phyloP scores from a whole-genome alignment of 805 yeast genomes.

The Candida insectorum region DNA sequence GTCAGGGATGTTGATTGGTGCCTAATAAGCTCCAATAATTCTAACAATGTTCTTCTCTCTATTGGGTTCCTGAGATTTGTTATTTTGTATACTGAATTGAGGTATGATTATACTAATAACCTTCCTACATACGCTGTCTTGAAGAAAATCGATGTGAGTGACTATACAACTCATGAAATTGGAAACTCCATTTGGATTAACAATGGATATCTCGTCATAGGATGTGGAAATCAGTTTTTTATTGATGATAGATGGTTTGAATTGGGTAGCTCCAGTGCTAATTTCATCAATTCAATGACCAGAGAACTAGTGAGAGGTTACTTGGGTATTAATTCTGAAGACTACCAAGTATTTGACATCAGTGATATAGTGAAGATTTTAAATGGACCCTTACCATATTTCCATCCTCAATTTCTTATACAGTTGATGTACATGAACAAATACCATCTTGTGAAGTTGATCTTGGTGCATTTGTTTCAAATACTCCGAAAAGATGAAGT shows the following conservation, averaged over 20 bases:
- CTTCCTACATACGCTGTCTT: conserved; percentile 76
- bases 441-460: conserved; percentile 48
- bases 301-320: conserved; percentile 35
- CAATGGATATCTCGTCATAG: conserved; percentile 76
- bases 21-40: conserved; percentile 34
- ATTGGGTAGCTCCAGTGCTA: conserved; percentile 22
- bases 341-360: conserved; percentile 35
- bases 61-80: conserved; percentile 71
- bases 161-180: conserved; percentile 72
- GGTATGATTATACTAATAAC: conserved; percentile 84
- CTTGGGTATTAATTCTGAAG: conserved; percentile 3
- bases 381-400: conserved; percentile 86
- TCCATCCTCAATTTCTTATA: conserved; percentile 85
- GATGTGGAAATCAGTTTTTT: conserved; percentile 86
- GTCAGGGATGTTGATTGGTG: conserved; percentile 89
- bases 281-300: conserved; percentile 52
- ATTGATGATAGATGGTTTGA: conserved; percentile 64
- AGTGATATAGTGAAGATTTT: conserved; percentile 70
- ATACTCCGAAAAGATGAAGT: conserved; percentile 40
- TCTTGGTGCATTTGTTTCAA: conserved; percentile 53
- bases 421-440: conserved; percentile 69
- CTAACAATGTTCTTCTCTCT: conserved; percentile 58
- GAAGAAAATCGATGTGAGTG: conserved; percentile 65
- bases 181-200: conserved; percentile 89
- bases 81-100: conserved; percentile 69